These are phyloP conservation scores for Fusarium sambucinum DNA, from an alignment of 2,329 filamentous ascomycete genomes.

Conservation along the genomic window DNA sequence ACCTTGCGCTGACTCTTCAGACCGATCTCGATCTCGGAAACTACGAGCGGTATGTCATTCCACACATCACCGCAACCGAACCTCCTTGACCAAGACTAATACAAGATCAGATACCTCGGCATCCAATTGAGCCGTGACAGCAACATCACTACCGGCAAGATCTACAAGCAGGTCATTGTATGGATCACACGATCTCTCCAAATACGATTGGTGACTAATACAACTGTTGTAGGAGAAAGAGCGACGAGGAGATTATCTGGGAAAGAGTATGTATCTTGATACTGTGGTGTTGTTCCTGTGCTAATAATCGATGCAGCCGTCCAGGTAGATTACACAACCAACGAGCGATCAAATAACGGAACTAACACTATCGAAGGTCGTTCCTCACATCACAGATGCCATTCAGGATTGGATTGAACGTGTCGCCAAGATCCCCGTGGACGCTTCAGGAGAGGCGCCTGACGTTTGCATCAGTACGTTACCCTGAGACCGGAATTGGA, in stretches of 20 bases:
- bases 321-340: slow-evolving; percentile 16
- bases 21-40: slow-evolving; percentile 68
- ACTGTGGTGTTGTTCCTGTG: neutral
- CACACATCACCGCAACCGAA: neutral
- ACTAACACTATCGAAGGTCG: slow-evolving; percentile 52
- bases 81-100: neutral
- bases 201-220: neutral
- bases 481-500: neutral
- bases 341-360: neutral
- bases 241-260: slow-evolving; percentile 65
- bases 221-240: slow-evolving; percentile 64
- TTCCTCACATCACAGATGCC: slow-evolving; percentile 90
- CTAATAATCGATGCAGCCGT: slow-evolving; percentile 23
- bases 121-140: slow-evolving; percentile 86
- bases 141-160: slow-evolving; percentile 98
- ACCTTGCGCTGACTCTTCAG: slow-evolving; percentile 44
- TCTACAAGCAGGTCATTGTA: slow-evolving; percentile 89
- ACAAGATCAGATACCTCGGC: slow-evolving; percentile 71
- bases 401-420: slow-evolving; percentile 89
- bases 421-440: slow-evolving; percentile 86
- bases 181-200: slow-evolving; percentile 47
- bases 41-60: slow-evolving; percentile 59
- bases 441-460: slow-evolving; percentile 83
- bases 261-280: slow-evolving; percentile 26
- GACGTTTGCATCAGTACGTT: slow-evolving; percentile 90